phyloP scores from a whole-genome alignment of 2,329 filamentous ascomycete genomes.

The Didymellaceae sp. region DNA sequence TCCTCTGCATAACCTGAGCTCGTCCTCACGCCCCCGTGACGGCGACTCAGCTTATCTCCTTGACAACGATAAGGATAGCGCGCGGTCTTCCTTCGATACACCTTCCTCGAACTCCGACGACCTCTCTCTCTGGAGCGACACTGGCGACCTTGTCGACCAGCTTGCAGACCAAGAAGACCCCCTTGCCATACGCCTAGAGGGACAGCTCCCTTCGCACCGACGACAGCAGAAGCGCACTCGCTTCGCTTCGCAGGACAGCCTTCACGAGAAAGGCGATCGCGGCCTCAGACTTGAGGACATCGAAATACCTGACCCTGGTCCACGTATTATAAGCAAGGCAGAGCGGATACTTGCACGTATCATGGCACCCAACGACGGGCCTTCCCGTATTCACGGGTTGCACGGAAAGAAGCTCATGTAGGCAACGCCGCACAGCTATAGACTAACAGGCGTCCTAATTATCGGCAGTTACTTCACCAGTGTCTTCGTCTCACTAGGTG shows the following conservation, averaged over 20 bases:
- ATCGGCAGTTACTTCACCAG: conserved; percentile 89
- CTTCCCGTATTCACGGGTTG: conserved; percentile 82
- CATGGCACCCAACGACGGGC: conserved; percentile 79
- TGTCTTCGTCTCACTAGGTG: conserved; percentile 84
- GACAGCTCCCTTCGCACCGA: conserved; percentile 59
- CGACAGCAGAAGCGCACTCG: conserved; percentile 69
- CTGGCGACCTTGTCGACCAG: conserved; percentile 93
- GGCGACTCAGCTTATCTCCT: conserved; percentile 50
- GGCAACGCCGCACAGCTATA: conserved; percentile 31
- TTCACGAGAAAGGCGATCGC: conserved; percentile 52
- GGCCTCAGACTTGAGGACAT: conserved; percentile 74
- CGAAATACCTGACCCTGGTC: conserved; percentile 73
- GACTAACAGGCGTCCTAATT: conserved; percentile 15
- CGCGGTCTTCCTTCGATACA: conserved; percentile 61
- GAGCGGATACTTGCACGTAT: conserved; percentile 78
- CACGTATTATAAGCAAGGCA: conserved; percentile 67
- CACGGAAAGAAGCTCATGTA: conserved; percentile 95
- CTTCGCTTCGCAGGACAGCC: conserved; percentile 62
- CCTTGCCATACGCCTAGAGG: conserved; percentile 73
- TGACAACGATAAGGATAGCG: conserved; percentile 56
- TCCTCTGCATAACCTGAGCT: conserved; percentile 77
- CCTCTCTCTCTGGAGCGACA: conserved; percentile 89
- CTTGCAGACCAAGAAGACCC: conserved; percentile 83
- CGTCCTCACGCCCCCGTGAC: conserved; percentile 51
- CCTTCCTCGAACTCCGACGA: conserved; percentile 69